phyloP scores from a whole-genome alignment of 495 filamentous ascomycete genomes.

The Penicillium maclennaniae region DNA sequence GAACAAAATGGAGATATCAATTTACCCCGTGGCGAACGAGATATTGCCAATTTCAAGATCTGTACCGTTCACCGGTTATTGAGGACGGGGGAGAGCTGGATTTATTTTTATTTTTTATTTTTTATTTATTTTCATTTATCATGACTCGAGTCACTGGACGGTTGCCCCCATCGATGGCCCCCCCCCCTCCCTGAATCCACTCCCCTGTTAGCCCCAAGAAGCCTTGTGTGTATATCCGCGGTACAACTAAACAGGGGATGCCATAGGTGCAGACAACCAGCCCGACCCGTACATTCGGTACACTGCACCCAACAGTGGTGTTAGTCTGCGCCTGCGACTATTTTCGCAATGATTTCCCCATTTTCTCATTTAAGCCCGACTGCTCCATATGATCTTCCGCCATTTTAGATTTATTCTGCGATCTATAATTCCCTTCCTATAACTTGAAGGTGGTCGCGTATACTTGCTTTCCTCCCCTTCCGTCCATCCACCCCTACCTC shows the following conservation, averaged over 20 bases:
- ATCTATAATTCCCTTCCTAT: conserved; percentile 25
- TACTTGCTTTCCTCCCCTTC: conserved; percentile 9
- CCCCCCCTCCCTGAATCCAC: neutral
- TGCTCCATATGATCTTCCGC: conserved; percentile 22
- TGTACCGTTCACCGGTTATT: conserved; percentile 22
- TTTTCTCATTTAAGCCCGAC: conserved; percentile 23
- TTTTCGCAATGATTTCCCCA: conserved; percentile 9
- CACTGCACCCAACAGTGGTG: conserved; percentile 24
- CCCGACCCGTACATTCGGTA: conserved; percentile 19
- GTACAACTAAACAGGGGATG: conserved; percentile 23
- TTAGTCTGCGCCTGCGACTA: conserved; percentile 14
- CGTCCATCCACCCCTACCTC: conserved; percentile 8
- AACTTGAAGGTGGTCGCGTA: conserved; percentile 5
- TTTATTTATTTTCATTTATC: no score
- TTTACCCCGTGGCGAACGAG: conserved; percentile 15
- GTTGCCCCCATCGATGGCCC: neutral
- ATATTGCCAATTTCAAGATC: conserved; percentile 1
- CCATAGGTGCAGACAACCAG: conserved; percentile 25
- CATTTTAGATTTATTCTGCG: conserved; percentile 6
- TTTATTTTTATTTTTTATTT: no score
- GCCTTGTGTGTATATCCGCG: conserved; percentile 29
- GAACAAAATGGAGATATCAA: conserved; percentile 13
- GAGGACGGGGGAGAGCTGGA: no score
- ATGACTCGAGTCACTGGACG: no score
- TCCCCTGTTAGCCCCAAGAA: conserved; percentile 19